phyloP scores from a whole-genome alignment of 495 filamentous ascomycete species.

The Penicillium salamii region DNA sequence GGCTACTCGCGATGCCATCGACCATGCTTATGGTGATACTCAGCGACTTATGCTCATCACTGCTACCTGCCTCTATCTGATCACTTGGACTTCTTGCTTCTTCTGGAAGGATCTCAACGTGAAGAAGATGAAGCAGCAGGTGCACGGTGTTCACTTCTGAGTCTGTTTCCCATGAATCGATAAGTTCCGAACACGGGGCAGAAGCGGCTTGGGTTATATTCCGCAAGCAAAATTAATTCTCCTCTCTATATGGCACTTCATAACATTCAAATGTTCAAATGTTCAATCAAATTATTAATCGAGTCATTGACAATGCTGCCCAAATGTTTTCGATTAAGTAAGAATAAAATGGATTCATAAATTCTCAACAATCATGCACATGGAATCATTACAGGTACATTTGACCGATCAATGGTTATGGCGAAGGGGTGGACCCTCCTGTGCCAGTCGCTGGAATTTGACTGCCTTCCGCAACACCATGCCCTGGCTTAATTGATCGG shows the following conservation, averaged over 20 bases:
- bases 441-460: conserved; percentile 52
- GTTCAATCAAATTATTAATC: too few species aligned
- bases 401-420: conserved; percentile 47
- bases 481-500: conserved; percentile 49
- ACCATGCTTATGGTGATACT: conserved; percentile 49
- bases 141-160: neutral
- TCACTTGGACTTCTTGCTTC: conserved; percentile 35
- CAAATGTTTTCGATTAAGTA: too few species aligned
- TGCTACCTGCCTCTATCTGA: conserved; percentile 34
- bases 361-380: too few species aligned
- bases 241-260: too few species aligned
- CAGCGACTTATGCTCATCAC: conserved; percentile 53
- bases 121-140: conserved; percentile 41
- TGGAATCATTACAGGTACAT: too few species aligned
- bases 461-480: conserved; percentile 52
- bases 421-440: conserved; percentile 39
- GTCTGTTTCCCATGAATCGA: neutral
- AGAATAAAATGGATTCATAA: too few species aligned
- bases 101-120: conserved; percentile 52
- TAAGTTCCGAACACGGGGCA: too few species aligned
- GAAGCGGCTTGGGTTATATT: too few species aligned
- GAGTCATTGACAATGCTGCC: too few species aligned
- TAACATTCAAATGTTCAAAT: too few species aligned
- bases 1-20: conserved; percentile 48
- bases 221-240: too few species aligned